A percentile compares a stretch with the other conserved stretches of the same genome.
phyloP scores from a whole-genome alignment of 768 basidiomycete species.

The Clitopilus passeckerianus region DNA sequence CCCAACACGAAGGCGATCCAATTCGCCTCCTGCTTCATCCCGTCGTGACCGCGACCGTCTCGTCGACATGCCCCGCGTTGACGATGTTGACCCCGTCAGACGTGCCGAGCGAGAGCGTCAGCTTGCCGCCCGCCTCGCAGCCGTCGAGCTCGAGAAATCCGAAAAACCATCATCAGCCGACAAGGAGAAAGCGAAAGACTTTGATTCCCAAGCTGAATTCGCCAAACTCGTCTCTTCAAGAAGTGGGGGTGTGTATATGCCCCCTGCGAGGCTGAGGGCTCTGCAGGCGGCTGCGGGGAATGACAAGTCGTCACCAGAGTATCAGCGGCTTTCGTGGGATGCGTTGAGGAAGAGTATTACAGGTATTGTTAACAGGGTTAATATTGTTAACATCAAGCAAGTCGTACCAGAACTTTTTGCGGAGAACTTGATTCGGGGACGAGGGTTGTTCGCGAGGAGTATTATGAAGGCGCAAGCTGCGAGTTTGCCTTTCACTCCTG shows the following conservation, averaged over 20 bases:
- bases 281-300: slow-evolving; percentile 78
- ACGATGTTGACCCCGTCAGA: slow-evolving; percentile 74
- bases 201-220: slow-evolving; percentile 82
- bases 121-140: slow-evolving; percentile 65
- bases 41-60: slow-evolving; percentile 10
- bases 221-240: slow-evolving; percentile 77
- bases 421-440: slow-evolving; percentile 91
- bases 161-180: slow-evolving; percentile 16
- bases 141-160: slow-evolving; percentile 54
- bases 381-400: slow-evolving; percentile 92
- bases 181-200: slow-evolving; percentile 52
- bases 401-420: slow-evolving; percentile 87
- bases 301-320: slow-evolving; percentile 85
- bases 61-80: slow-evolving; percentile 34
- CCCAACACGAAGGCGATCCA: slow-evolving; percentile 38
- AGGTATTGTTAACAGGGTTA: slow-evolving; percentile 99
- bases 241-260: slow-evolving; percentile 95
- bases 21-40: slow-evolving; percentile 27
- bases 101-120: slow-evolving; percentile 76
- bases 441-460: slow-evolving; percentile 88
- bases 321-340: slow-evolving; percentile 96
- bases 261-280: slow-evolving; percentile 88
- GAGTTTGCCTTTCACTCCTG: slow-evolving; percentile 96
- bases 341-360: slow-evolving; percentile 96
- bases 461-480: slow-evolving; percentile 98